Evolutionary conservation across 352 stramenopile genomes (phyloP), one percentile per base, ranked within the genome.

Genomic region (Pythium rishiriense): DNA sequence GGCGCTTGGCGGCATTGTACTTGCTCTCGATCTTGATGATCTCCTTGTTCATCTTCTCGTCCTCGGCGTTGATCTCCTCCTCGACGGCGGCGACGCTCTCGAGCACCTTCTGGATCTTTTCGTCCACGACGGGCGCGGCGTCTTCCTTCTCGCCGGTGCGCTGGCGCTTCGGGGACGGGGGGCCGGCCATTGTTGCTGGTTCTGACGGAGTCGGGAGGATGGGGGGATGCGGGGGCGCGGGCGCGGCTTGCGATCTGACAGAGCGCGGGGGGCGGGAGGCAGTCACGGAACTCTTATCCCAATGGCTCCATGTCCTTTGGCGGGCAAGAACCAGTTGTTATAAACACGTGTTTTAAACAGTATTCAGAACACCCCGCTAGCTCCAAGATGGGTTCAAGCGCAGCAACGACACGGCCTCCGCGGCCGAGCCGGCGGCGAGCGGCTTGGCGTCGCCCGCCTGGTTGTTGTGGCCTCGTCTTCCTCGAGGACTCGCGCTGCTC

Each of bases 11-110:
- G 41, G 58, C 71, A 69, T 91, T 91, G 78, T 84, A 88, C 68
- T 90, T 90, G 76, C 68, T 82, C 69, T 93, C 85, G 47, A 93
- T 76, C 46, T 74, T 76, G 35, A 93, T 68, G 29, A 91, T 79
- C 66, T 93, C 82, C 50, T 74, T 68, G 47, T 75, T 74, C 66
- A 82, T 79, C 66, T 88, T 75, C 54, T 84, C 69, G 63, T 88
- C 85, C 46, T 85, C 67, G 58, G 77, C 71, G 53, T 93, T 82
- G 28, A 93, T 62, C 66, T 86, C 75, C 64, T 87, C 80, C 35
- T 87, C 74, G 21, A 90, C 78, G 50, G 72, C 66, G 21, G 68
- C 63, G 26, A 89, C 73, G 6, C 69, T 60, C 5, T 87, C 63
- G 29, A 93, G 61, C 62, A 88, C 73, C 53, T 80, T 78, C 58